Percentiles rank a stretch among this genome's conserved stretches.
These are phyloP conservation scores for Bonia amplexicaulis DNA, from an alignment of 176 grass and related monocot genomes.

Conservation along the genomic window DNA sequence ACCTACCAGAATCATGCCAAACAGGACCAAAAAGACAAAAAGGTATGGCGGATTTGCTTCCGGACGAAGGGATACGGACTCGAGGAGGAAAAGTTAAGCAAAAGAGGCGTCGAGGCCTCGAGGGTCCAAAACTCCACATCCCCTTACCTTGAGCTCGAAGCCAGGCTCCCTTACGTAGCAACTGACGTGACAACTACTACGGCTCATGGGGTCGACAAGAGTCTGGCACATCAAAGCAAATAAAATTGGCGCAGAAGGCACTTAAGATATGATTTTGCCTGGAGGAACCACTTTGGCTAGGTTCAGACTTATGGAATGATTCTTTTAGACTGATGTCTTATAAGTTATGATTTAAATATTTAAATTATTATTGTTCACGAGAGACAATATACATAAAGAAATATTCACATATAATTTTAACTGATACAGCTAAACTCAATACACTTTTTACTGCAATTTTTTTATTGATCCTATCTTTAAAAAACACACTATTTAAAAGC, in stretches of 20 bases:
- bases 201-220: neutral
- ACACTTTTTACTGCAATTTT: too few species aligned
- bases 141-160: slow-evolving; percentile 16
- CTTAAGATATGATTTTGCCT: neutral
- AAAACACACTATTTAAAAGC: too few species aligned
- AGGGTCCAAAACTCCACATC: neutral
- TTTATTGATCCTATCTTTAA: accelerated
- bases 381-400: too few species aligned
- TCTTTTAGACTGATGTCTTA: too few species aligned
- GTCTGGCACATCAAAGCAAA: neutral
- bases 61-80: slow-evolving; percentile 3
- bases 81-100: neutral
- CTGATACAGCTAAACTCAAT: too few species aligned
- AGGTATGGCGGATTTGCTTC: slow-evolving; percentile 13
- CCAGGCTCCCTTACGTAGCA: slow-evolving; percentile 7
- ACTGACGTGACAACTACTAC: neutral
- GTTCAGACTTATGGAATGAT: too few species aligned
- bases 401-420: too few species aligned
- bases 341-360: too few species aligned
- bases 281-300: neutral
- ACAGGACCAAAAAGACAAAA: neutral
- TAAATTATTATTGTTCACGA: too few species aligned
- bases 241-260: neutral
- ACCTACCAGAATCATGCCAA: slow-evolving; percentile 30
- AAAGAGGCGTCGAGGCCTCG: neutral